phyloP scores from a whole-genome alignment of 495 filamentous ascomycete species.

The Astrothelium subdiscretum region DNA sequence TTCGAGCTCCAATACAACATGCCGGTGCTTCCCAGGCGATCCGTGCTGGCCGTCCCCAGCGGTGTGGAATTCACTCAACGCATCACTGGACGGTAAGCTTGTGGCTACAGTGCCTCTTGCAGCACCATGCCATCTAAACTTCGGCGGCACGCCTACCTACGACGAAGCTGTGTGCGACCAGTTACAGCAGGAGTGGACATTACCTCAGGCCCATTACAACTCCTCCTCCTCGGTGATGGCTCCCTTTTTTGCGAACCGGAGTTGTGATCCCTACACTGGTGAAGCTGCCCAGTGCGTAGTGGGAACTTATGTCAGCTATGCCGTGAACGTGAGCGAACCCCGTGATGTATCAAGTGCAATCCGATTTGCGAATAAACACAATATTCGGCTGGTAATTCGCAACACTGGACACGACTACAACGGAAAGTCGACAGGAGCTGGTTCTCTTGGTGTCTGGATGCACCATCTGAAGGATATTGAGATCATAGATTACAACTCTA shows the following conservation, averaged over 20 bases:
- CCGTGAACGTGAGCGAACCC: constrained; percentile 11
- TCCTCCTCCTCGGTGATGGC: constrained; percentile 18
- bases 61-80: constrained; percentile 15
- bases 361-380: constrained; percentile 39
- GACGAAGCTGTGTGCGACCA: constrained; percentile 5
- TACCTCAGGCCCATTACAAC: constrained; percentile 12
- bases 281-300: constrained; percentile 7
- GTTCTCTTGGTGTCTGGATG: constrained; percentile 40
- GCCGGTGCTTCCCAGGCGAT: constrained; percentile 18
- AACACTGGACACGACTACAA: constrained; percentile 52
- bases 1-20: neutral
- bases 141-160: neutral
- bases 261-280: constrained; percentile 12
- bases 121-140: constrained; percentile 10
- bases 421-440: constrained; percentile 41
- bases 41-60: constrained; percentile 10
- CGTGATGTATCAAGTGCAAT: constrained; percentile 36
- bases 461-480: constrained; percentile 39
- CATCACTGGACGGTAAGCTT: constrained; percentile 14
- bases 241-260: constrained; percentile 18
- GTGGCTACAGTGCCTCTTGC: constrained; percentile 16
- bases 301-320: constrained; percentile 15
- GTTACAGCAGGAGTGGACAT: constrained; percentile 10
- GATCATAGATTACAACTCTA: constrained; percentile 31
- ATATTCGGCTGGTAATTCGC: constrained; percentile 51